A percentile compares a stretch with the other conserved stretches of the same genome.
These are phyloP conservation scores for Umbelopsis sp. DNA, from an alignment of 371 early-diverging fungal species.

Conservation along the genomic window DNA sequence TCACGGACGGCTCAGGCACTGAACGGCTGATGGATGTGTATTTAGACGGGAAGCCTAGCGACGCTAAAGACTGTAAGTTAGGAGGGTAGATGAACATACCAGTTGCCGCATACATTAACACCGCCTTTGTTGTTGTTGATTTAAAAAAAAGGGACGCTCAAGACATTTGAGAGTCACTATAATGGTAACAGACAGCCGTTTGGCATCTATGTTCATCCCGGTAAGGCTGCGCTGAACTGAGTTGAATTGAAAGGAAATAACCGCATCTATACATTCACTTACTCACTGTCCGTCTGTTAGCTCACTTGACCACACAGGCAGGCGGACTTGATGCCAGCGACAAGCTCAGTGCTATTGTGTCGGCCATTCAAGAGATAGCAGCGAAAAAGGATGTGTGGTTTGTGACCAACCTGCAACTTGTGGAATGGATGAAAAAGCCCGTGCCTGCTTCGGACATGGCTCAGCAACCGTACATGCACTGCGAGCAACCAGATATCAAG, in stretches of 20 bases:
- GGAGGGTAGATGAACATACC: constrained; percentile 16
- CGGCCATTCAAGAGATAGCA: constrained; percentile 45
- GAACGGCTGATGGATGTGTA: constrained; percentile 74
- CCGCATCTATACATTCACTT: not conserved
- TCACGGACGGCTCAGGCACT: constrained; percentile 36
- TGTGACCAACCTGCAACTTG: constrained; percentile 66
- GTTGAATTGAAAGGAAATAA: no score
- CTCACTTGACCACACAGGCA: constrained; percentile 52
- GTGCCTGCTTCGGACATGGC: constrained; percentile 62
- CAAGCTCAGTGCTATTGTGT: constrained; percentile 36
- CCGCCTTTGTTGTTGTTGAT: no score
- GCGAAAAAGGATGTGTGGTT: constrained; percentile 63
- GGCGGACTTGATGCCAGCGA: constrained; percentile 42
- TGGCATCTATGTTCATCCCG: constrained; percentile 65
- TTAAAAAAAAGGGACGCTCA: constrained; percentile 33
- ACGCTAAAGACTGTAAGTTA: constrained; percentile 46
- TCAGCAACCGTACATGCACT: constrained; percentile 59
- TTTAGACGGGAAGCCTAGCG: constrained; percentile 48
- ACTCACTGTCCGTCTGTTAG: constrained; percentile 18
- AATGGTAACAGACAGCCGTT: constrained; percentile 66
- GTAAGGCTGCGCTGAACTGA: constrained; percentile 29
- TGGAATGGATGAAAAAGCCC: constrained; percentile 68
- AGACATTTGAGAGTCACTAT: constrained; percentile 63
- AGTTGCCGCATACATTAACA: not conserved
- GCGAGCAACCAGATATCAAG: constrained; percentile 56